These are phyloP conservation scores for Clavariopsis aquatica DNA, from an alignment of 495 filamentous ascomycete genomes.

Conservation along the genomic window DNA sequence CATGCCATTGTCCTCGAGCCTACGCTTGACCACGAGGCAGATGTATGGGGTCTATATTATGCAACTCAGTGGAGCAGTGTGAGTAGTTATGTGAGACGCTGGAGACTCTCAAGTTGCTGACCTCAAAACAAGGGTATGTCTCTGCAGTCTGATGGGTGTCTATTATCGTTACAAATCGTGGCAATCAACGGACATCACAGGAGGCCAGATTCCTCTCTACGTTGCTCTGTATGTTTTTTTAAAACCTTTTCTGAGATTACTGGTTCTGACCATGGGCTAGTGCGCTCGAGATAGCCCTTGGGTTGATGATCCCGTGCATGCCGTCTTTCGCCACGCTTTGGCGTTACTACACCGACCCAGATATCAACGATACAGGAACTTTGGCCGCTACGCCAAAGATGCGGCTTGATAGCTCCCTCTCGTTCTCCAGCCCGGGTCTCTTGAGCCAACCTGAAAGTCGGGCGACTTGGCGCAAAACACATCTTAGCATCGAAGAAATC, in stretches of 20 bases:
- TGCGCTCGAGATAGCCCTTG: constrained; percentile 16
- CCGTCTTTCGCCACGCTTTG: constrained; percentile 13
- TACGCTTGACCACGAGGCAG: constrained; percentile 14
- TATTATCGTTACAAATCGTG: constrained; percentile 21
- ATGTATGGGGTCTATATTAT: constrained; percentile 21
- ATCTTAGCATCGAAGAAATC: constrained; percentile 28
- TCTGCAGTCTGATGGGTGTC: constrained; percentile 23
- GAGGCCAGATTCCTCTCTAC: constrained; percentile 28
- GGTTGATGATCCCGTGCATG: constrained; percentile 32
- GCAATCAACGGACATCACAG: constrained; percentile 24
- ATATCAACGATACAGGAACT: constrained; percentile 25
- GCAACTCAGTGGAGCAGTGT: constrained; percentile 9
- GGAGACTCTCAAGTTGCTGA: not conserved
- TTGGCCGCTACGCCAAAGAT: constrained; percentile 20
- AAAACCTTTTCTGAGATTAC: not conserved
- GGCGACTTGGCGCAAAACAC: constrained; percentile 29
- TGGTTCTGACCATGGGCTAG: constrained; percentile 1
- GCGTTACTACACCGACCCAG: constrained; percentile 8
- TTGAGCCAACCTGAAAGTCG: constrained; percentile 3
- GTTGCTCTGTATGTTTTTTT: constrained; percentile 9
- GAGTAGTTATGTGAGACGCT: not conserved
- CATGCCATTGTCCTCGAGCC: not conserved
- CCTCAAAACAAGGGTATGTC: constrained; percentile 9
- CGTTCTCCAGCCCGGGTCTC: not conserved
- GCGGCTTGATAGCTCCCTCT: constrained; percentile 7